phyloP scores from a whole-genome alignment of 163 green algal species.

The Prototheca cutis region DNA sequence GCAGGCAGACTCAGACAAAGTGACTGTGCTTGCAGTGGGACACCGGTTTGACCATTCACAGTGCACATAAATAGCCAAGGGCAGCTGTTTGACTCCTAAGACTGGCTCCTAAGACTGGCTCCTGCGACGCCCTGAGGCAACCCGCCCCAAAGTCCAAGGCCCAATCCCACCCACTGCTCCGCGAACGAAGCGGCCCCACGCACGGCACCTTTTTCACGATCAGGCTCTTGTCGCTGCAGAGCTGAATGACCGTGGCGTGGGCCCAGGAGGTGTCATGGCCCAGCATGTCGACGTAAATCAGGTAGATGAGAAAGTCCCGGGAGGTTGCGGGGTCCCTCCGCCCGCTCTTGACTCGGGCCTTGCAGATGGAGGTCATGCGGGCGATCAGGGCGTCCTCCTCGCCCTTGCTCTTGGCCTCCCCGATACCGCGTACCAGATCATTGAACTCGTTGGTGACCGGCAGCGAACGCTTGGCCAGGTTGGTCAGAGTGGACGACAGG shows the following conservation, averaged over 20 bases:
- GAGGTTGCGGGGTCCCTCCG: conserved; percentile 62
- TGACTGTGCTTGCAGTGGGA: too few species aligned
- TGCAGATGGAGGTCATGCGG: conserved; percentile 43
- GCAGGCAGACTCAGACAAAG: too few species aligned
- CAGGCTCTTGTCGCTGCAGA: conserved; percentile 60
- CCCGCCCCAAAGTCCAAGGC: too few species aligned
- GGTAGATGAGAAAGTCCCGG: conserved; percentile 73
- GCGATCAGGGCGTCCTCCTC: conserved; percentile 89
- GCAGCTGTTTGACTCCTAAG: too few species aligned
- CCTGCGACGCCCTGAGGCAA: too few species aligned
- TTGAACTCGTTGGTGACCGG: conserved; percentile 15
- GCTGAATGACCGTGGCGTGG: conserved; percentile 83
- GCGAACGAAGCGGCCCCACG: too few species aligned
- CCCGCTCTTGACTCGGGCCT: conserved; percentile 41
- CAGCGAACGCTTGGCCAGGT: conserved; percentile 20
- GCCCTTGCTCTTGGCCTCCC: conserved; percentile 83
- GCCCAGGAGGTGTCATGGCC: conserved; percentile 89
- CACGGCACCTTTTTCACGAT: conserved; percentile 79
- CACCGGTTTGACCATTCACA: too few species aligned
- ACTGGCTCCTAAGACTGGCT: too few species aligned
- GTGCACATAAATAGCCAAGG: too few species aligned
- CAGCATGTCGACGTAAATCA: conserved; percentile 97
- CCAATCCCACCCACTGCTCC: too few species aligned
- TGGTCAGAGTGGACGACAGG: conserved; percentile 9
- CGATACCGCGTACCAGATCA: conserved; percentile 56